Conservation (phyloP, 805 yeast genomes). For the Soucietia sequanensis region DNA sequence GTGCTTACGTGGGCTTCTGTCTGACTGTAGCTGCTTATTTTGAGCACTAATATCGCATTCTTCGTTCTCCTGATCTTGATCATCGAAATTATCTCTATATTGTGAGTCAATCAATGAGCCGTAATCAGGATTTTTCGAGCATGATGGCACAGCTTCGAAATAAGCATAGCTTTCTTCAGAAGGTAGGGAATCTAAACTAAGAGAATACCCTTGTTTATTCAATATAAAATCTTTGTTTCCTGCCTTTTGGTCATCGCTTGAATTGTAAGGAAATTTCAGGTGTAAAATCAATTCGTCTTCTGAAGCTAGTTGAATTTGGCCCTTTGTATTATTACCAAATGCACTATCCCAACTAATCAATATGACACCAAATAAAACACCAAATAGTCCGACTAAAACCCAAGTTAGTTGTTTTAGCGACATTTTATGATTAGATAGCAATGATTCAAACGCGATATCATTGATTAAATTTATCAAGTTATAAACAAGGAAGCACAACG, state of each 20-base stretch:
- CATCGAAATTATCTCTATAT: no score
- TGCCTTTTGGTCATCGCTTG: slow-evolving; percentile 3
- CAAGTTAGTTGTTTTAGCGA: slow-evolving; percentile 49
- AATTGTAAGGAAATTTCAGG: slow-evolving; percentile 14
- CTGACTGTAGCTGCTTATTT: no score
- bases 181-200: neutral
- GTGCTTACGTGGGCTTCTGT: no score
- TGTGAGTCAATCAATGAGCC: no score
- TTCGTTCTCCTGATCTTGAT: no score
- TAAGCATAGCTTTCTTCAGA: slow-evolving; percentile 4
- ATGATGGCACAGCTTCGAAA: no score
- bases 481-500: slow-evolving; percentile 81
- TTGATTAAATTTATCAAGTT: slow-evolving; percentile 58
- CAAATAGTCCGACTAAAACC: slow-evolving; percentile 45
- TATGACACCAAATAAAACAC: slow-evolving; percentile 67
- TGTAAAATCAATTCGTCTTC: slow-evolving; percentile 13
- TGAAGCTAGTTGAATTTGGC: neutral
- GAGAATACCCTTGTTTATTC: neutral
- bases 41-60: no score
- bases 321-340: slow-evolving; percentile 10
- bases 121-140: no score
- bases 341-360: slow-evolving; percentile 56
- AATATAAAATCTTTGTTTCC: no score
- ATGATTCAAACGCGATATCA: slow-evolving; percentile 56
- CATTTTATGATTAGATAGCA: slow-evolving; percentile 44